Evolutionary conservation across 768 basidiomycete genomes (phyloP).

Genomic region (Boletus barrowsii): DNA sequence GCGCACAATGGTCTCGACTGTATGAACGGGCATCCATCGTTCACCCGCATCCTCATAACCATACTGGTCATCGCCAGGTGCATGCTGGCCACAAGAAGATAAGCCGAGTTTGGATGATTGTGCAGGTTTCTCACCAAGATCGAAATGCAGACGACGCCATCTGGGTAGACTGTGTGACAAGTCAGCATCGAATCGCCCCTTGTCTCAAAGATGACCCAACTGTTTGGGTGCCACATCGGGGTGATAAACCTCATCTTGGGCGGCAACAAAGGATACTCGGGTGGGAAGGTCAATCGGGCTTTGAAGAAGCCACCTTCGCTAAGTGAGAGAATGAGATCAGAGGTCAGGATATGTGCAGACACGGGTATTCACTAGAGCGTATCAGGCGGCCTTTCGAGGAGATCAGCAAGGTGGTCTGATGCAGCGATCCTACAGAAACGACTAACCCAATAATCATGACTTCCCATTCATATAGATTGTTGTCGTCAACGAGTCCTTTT

Average conservation of each 20-base stretch:
- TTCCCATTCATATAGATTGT: constrained; percentile 96
- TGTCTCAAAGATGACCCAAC: constrained; percentile 43
- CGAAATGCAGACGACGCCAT: constrained; percentile 93
- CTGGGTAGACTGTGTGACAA: constrained; percentile 70
- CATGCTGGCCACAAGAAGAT: constrained; percentile 54
- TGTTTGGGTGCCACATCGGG: constrained; percentile 97
- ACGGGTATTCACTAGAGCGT: constrained; percentile 75
- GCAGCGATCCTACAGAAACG: constrained; percentile 10
- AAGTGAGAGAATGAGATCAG: constrained; percentile 8
- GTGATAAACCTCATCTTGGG: constrained; percentile 97
- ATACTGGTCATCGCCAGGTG: constrained; percentile 94
- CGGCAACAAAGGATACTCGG: constrained; percentile 85
- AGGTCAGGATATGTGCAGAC: not conserved
- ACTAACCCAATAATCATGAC: constrained; percentile 89
- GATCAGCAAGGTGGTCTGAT: constrained; percentile 15
- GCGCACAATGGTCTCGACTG: constrained; percentile 91
- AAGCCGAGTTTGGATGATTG: not conserved
- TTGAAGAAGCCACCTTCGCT: constrained; percentile 98
- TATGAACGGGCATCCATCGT: constrained; percentile 97
- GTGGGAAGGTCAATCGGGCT: constrained; percentile 84
- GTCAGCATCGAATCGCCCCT: not conserved
- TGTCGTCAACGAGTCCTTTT: constrained; percentile 88
- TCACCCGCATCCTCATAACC: constrained; percentile 97
- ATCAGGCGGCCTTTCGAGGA: constrained; percentile 69
- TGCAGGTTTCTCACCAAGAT: constrained; percentile 62